Evolutionary conservation across 2,329 filamentous ascomycete species (phyloP), one percentile per base, ranked within the genome.

Genomic region (Apiospora kogelbergensis): DNA sequence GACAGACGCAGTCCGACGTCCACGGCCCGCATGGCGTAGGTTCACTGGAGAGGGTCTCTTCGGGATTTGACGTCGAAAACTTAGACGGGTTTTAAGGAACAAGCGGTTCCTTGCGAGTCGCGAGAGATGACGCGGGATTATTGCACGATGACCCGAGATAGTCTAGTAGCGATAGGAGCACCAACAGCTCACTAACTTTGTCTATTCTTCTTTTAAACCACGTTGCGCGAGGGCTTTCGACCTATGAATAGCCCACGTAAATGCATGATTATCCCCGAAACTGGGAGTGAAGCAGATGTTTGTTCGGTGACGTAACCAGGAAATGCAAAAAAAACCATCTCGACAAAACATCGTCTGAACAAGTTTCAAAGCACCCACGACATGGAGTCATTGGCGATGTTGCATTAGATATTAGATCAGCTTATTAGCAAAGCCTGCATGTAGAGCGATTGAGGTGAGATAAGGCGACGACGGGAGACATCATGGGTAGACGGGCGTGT

Each of bases 341-440:
- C 48, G 26, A 7, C 46, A 20, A 33, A 24, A 30, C 48, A 20
- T 57, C 48, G 48, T 57, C 48, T 30, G 48, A 57, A 33, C 15
- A 20, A 42, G 4, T 41, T 53, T 22, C 46, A 22, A 24, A 53
- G 13, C 46, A 17, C 46, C 24, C 13, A 3, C 11, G 17, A n/a
- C 6, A 60, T n/a, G 17, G 53, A 37, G 53, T 60, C 53, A 60
- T 60, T 30, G 53, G 30, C 37, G 53, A 60, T 60, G 53, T 26
- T 60, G 53, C 53, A 37, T n/a, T 60, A 30, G 53, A n/a, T 26
- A 37, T 60, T n/a, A 60, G 53, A 60, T 37, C 26, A 60, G 53
- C 53, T 60, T 60, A 60, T 60, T 60, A 60, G 30, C 53, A 60
- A 60, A 60, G 53, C 37, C 26, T 60, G 30, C n/a, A 37, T 60